phyloP scores from a whole-genome alignment of 306 rosid species.

The Fragaria ananassa region DNA sequence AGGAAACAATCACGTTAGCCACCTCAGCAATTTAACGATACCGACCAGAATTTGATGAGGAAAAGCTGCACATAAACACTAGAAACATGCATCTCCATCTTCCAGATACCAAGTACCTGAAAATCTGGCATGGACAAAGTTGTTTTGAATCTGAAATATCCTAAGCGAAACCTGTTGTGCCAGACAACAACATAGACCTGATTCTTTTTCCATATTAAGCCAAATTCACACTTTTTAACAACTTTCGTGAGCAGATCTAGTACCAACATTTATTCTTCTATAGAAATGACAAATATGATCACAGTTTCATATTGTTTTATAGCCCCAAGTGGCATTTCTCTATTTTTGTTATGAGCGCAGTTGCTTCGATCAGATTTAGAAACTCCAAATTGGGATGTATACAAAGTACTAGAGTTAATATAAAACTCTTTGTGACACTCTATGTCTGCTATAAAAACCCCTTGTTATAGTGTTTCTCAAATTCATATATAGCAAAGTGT shows the following conservation, averaged over 20 bases:
- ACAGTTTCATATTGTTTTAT: background rate
- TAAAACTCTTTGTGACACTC: background rate
- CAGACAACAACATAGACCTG: background rate
- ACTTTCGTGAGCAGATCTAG: background rate
- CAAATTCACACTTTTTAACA: background rate
- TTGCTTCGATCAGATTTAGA: background rate
- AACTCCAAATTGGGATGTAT: background rate
- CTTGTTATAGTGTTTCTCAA: background rate
- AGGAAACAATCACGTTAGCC: no score
- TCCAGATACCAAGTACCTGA: background rate
- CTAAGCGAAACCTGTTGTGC: background rate
- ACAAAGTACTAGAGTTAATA: background rate
- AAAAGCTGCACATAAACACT: background rate
- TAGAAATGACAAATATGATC: background rate
- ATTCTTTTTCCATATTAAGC: background rate
- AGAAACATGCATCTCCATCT: background rate
- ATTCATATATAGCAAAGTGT: background rate
- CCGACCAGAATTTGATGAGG: background rate
- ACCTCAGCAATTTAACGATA: no score
- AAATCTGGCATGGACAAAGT: background rate
- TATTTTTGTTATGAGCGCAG: background rate
- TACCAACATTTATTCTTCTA: background rate
- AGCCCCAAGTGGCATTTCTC: background rate
- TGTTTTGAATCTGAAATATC: background rate
- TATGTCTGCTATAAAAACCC: background rate